Evolutionary conservation across 176 grass and related monocot genomes (phyloP).

Genomic region (Zea luxurians): DNA sequence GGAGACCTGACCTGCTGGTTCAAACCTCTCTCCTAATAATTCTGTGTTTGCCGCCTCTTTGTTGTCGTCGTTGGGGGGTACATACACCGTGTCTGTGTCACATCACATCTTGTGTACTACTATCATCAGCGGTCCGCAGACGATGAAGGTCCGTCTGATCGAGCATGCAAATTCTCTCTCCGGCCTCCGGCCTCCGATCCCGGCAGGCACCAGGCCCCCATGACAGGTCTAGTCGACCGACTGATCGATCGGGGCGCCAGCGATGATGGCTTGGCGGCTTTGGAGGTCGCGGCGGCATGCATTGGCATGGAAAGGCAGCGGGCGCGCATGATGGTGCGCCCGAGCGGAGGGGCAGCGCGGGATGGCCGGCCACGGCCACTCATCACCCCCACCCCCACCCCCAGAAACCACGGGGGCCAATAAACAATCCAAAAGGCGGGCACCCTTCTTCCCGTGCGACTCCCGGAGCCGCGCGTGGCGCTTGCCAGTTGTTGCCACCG

Average conservation of each 20-base stretch:
- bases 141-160: too few relatives aligned
- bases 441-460: neutral
- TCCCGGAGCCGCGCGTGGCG: neutral
- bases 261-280: slow-evolving; percentile 6
- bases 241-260: neutral
- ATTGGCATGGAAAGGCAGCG: slow-evolving; percentile 26
- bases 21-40: neutral
- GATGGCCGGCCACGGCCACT: slow-evolving; percentile 17
- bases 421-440: neutral
- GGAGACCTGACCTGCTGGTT: neutral
- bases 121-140: too few relatives aligned
- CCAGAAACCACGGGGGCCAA: neutral
- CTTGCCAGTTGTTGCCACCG: neutral
- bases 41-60: neutral
- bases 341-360: slow-evolving; percentile 34
- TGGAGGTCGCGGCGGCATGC: neutral
- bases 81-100: too few relatives aligned
- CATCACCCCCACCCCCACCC: slow-evolving; percentile 23
- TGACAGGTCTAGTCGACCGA: neutral
- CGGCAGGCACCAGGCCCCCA: too few relatives aligned
- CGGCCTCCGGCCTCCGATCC: too few relatives aligned
- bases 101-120: too few relatives aligned
- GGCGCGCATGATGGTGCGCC: slow-evolving; percentile 33
- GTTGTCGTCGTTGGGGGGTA: too few relatives aligned
- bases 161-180: too few relatives aligned